These are phyloP conservation scores for Lasiodiplodia citricola DNA, from an alignment of 2,329 filamentous ascomycete genomes.

Conservation along the genomic window DNA sequence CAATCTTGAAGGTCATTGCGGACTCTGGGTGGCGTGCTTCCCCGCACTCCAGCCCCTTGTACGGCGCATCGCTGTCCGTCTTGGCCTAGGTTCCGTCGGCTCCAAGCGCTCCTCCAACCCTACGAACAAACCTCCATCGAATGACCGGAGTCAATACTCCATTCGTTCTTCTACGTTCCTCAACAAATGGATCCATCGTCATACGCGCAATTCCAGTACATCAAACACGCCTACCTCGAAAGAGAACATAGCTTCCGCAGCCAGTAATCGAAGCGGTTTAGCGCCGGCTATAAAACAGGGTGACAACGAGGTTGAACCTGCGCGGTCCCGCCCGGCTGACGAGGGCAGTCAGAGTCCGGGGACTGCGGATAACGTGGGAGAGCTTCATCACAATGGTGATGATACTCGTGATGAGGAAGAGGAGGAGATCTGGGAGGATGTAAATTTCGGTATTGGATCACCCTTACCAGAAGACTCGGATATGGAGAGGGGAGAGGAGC, in stretches of 20 bases:
- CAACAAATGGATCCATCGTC: background rate
- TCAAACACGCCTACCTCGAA: background rate
- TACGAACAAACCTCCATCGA: background rate
- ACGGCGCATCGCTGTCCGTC: constrained; percentile 37
- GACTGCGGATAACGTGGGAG: background rate
- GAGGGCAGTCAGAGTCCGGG: background rate
- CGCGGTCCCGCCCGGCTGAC: background rate
- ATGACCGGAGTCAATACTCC: background rate
- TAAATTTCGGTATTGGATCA: background rate
- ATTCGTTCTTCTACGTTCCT: constrained; percentile 8
- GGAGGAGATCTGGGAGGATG: background rate
- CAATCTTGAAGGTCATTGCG: constrained; percentile 49
- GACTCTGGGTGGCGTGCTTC: constrained; percentile 52
- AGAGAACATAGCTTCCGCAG: background rate
- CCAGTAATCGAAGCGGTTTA: background rate
- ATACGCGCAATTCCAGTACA: background rate
- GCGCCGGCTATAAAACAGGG: background rate
- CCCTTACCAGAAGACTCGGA: background rate
- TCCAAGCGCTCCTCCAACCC: constrained; percentile 3
- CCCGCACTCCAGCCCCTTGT: constrained; percentile 49
- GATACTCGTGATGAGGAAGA: background rate
- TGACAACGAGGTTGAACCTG: background rate
- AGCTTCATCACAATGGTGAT: background rate
- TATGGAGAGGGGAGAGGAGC: background rate
- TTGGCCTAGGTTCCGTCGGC: constrained; percentile 31